Conservation (phyloP, 176 grass and related monocot species). For the Puya raimondii region DNA sequence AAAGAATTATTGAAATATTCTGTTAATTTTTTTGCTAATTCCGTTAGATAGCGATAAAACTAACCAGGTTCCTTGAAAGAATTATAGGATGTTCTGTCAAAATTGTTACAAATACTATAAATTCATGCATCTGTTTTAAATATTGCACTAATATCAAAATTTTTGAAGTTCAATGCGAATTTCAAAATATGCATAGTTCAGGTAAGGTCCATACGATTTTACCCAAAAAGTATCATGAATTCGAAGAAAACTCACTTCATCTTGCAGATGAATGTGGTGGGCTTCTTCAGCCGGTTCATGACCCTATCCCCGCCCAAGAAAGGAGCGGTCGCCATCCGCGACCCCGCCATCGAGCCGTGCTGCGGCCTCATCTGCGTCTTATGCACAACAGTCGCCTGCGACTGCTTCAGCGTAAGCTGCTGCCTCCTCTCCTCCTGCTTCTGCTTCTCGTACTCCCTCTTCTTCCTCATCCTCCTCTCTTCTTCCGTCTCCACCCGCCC, state of each 20-base stretch:
- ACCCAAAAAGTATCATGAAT: neutral
- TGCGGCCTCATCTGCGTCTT: slow-evolving; percentile 51
- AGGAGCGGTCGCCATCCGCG: slow-evolving; percentile 21
- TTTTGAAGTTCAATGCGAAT: too few species aligned
- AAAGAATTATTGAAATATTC: too few species aligned
- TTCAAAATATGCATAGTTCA: too few species aligned
- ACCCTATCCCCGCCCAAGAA: slow-evolving; percentile 42
- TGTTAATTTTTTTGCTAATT: too few species aligned
- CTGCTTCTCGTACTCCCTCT: slow-evolving; percentile 81
- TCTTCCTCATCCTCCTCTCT: slow-evolving; percentile 58
- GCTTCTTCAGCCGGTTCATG: slow-evolving; percentile 88
- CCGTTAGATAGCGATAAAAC: too few species aligned
- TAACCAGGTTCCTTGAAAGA: too few species aligned
- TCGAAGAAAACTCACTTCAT: slow-evolving; percentile 17
- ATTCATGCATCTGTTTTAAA: too few species aligned
- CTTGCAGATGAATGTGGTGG: slow-evolving; percentile 71
- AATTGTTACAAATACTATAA: too few species aligned
- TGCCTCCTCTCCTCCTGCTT: slow-evolving; percentile 59
- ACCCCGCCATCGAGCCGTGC: slow-evolving; percentile 13
- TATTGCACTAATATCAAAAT: too few species aligned
- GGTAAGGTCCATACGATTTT: too few species aligned
- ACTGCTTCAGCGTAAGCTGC: slow-evolving; percentile 53
- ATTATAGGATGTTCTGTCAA: too few species aligned
- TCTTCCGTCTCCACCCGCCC: slow-evolving; percentile 60
- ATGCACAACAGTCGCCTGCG: slow-evolving; percentile 74